A percentile compares a stretch with the other conserved stretches of the same genome.
Conservation (phyloP, 176 grass and related monocot genomes). For the Carex pumila region DNA sequence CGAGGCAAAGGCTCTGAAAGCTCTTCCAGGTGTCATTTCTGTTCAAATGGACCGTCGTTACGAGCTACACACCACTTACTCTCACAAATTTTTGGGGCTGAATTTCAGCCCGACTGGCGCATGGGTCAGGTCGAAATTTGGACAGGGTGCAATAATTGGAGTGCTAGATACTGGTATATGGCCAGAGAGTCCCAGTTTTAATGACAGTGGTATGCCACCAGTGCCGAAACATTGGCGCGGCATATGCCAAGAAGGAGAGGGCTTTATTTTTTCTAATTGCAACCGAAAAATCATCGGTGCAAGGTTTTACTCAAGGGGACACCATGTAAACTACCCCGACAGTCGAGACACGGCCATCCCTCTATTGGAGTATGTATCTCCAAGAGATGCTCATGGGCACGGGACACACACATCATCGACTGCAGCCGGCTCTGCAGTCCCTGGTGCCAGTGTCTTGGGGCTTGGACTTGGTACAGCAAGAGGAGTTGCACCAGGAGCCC, state of each 20-base stretch:
- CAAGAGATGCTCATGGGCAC: slow-evolving; percentile 77
- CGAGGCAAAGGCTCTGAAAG: slow-evolving; percentile 43
- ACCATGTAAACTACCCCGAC: slow-evolving; percentile 67
- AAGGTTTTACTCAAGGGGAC: slow-evolving; percentile 85
- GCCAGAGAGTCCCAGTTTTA: slow-evolving; percentile 88
- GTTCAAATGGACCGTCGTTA: slow-evolving; percentile 55
- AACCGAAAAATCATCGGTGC: slow-evolving; percentile 93
- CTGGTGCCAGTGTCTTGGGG: slow-evolving; percentile 46
- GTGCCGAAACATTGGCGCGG: slow-evolving; percentile 50
- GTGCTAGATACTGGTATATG: slow-evolving; percentile 94
- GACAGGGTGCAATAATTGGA: slow-evolving; percentile 53
- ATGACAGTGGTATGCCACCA: slow-evolving; percentile 64
- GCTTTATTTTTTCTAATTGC: slow-evolving; percentile 51
- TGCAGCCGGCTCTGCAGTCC: slow-evolving; percentile 37
- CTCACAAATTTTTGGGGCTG: slow-evolving; percentile 71
- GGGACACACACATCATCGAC: slow-evolving; percentile 75
- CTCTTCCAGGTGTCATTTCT: slow-evolving; percentile 45
- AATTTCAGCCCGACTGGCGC: slow-evolving; percentile 39
- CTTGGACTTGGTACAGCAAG: slow-evolving; percentile 41
- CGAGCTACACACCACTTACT: slow-evolving; percentile 83
- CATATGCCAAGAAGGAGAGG: slow-evolving; percentile 62
- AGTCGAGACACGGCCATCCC: slow-evolving; percentile 25
- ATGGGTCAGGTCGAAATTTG: slow-evolving; percentile 57
- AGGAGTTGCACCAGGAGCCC: slow-evolving; percentile 51
- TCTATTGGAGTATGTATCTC: slow-evolving; percentile 63